Evolutionary conservation across 139 green algal genomes (phyloP), one percentile per base, ranked within the genome.

Genomic region (Chlamydomonas sphaeroides): DNA sequence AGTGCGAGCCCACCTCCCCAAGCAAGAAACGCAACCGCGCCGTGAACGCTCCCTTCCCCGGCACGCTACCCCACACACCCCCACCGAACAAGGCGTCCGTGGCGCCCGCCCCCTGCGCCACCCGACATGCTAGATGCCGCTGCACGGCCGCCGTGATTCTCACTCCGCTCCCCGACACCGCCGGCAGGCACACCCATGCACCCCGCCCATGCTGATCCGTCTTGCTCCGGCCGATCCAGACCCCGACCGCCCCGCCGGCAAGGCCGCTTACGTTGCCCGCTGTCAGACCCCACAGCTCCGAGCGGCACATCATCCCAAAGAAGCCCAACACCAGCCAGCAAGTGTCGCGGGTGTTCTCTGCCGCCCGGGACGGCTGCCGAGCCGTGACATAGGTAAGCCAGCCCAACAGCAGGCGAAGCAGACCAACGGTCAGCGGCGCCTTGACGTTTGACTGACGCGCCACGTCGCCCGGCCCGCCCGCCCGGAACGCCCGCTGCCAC

Each of bases 281-380:
- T 10, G 3, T 3, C n/a, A 76, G n/a, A 2, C 14, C 68, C 20
- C n/a, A 45, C 3, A 76, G 68, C 68, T 76, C 68, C 18, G 45
- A 61, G 8, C 68, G 41, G 8, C 68, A 10, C 41, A 75, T 30
- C 68, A 75, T 62, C 2, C 68, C 68, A 39, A 75, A 75, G 68
- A 75, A 75, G 6, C 68, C 68, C 41, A 75, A 28, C 28, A 41
- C 28, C 42, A 75, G 30, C 42, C 42, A 59, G 68, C 68, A 75
- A 2, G 42, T 42, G 30, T 75, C 68, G 28, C 53, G 68, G 1
- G 8, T 30, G 11, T 8, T 14, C 28, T 41, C 68, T 5, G 5
- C 28, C 0, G 14, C 28, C 17, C 4, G 14, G 17, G 14, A 28
- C 11, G 41, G 68, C n/a, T n/a, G n/a, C 11, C 2, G 20, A 5